Conservation (phyloP, 106 monocot genomes). For the Cymbidium sinense region DNA sequence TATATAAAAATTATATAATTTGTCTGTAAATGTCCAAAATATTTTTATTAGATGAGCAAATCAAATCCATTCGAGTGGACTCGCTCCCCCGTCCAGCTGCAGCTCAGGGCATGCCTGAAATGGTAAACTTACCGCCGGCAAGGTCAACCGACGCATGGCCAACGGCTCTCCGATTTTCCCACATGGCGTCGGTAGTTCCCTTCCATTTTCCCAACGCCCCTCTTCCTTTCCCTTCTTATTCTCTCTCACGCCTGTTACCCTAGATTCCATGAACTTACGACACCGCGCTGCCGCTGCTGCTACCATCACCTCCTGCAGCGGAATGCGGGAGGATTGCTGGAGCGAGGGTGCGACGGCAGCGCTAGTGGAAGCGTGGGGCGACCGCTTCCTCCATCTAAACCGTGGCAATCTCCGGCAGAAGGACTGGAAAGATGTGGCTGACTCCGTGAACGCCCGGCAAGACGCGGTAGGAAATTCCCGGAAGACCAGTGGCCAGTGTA, state of each 20-base stretch:
- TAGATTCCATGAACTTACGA: neutral
- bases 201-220: neutral
- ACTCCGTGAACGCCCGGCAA: conserved; percentile 37
- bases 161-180: neutral
- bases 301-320: neutral
- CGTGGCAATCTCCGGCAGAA: conserved; percentile 49
- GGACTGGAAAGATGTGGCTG: conserved; percentile 44
- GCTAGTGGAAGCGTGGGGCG: conserved; percentile 46
- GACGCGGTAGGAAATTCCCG: conserved; percentile 20
- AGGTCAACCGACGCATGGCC: neutral
- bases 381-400: conserved; percentile 37
- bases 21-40: too few species aligned
- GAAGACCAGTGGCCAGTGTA: conserved; percentile 44
- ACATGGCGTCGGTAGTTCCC: neutral
- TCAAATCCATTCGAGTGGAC: too few species aligned
- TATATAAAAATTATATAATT: too few species aligned
- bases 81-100: too few species aligned
- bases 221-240: neutral
- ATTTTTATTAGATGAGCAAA: too few species aligned
- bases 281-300: neutral
- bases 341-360: conserved; percentile 38
- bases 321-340: conserved; percentile 40
- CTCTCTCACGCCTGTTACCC: neutral
- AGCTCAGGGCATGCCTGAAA: neutral
- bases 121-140: neutral